phyloP scores from a whole-genome alignment of 345 rosid genomes.

The Aurinia saxatilis region DNA sequence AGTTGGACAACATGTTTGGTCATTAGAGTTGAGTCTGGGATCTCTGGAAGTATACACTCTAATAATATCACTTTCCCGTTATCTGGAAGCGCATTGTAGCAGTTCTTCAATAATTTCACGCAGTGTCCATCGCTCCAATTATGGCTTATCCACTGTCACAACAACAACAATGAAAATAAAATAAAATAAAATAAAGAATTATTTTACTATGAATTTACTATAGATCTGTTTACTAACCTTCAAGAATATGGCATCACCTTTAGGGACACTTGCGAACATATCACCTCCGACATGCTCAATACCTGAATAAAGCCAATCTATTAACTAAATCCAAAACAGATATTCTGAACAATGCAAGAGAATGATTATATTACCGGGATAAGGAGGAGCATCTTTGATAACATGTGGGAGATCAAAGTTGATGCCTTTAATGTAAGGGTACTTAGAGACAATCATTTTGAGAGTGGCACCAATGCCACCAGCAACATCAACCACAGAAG shows the following conservation, averaged over 20 bases:
- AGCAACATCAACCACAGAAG: slow-evolving; percentile 74
- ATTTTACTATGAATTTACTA: no score
- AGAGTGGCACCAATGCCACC: slow-evolving; percentile 79
- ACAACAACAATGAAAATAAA: neutral
- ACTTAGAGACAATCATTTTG: slow-evolving; percentile 54
- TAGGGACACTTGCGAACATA: neutral
- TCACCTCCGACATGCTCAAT: neutral
- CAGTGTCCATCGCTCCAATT: slow-evolving; percentile 89
- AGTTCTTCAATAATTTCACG: slow-evolving; percentile 58
- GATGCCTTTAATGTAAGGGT: slow-evolving; percentile 68
- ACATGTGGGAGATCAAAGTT: slow-evolving; percentile 86
- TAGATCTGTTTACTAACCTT: neutral
- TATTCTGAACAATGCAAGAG: neutral
- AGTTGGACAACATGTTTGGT: slow-evolving; percentile 61
- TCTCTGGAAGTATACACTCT: slow-evolving; percentile 69
- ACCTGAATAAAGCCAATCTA: neutral
- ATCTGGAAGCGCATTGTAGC: slow-evolving; percentile 62
- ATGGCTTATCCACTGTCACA: slow-evolving; percentile 74
- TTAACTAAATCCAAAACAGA: neutral
- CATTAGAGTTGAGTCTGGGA: slow-evolving; percentile 62
- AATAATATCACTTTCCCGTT: slow-evolving; percentile 76
- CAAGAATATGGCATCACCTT: neutral
- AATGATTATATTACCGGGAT: slow-evolving; percentile 38
- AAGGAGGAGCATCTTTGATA: slow-evolving; percentile 57
- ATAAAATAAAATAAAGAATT: no score